Evolutionary conservation across 2,329 filamentous ascomycete genomes (phyloP).

Genomic region (Ophiocordyceps camponoti-rufipedis): DNA sequence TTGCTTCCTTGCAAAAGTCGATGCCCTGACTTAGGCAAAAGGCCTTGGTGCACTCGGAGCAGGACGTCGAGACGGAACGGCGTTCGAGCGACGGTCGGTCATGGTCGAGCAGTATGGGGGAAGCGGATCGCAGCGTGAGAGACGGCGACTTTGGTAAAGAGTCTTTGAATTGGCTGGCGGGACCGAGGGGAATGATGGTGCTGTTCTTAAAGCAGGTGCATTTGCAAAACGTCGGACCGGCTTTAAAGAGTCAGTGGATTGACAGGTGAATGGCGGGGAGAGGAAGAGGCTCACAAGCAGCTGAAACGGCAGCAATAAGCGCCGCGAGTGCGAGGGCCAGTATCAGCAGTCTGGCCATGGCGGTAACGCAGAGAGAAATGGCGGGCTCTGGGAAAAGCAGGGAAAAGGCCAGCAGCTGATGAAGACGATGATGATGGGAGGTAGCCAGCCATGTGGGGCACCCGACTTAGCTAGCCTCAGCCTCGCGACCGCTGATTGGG

Average conservation of each 20-base stretch:
- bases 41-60: conserved; percentile 44
- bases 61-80: conserved; percentile 26
- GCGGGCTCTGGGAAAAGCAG: too few relatives aligned
- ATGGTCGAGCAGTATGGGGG: not conserved
- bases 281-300: conserved; percentile 20
- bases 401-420: not conserved
- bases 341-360: conserved; percentile 22
- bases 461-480: conserved; percentile 4
- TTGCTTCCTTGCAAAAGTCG: conserved; percentile 43
- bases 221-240: conserved; percentile 48
- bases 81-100: conserved; percentile 4
- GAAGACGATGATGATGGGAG: not conserved
- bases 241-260: conserved; percentile 15
- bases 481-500: conserved; percentile 11
- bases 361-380: not conserved
- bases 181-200: conserved; percentile 45
- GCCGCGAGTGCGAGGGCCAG: conserved; percentile 18
- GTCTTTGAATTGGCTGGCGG: conserved; percentile 14
- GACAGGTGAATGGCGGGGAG: not conserved
- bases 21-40: conserved; percentile 43
- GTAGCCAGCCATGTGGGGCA: not conserved
- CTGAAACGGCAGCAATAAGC: conserved; percentile 17
- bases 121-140: conserved; percentile 6
- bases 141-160: conserved; percentile 6
- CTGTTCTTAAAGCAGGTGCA: conserved; percentile 54